Percentiles rank a stretch among this genome's conserved stretches.
These are phyloP conservation scores for Ormosia emarginata DNA, from an alignment of 306 rosid species.

Conservation along the genomic window DNA sequence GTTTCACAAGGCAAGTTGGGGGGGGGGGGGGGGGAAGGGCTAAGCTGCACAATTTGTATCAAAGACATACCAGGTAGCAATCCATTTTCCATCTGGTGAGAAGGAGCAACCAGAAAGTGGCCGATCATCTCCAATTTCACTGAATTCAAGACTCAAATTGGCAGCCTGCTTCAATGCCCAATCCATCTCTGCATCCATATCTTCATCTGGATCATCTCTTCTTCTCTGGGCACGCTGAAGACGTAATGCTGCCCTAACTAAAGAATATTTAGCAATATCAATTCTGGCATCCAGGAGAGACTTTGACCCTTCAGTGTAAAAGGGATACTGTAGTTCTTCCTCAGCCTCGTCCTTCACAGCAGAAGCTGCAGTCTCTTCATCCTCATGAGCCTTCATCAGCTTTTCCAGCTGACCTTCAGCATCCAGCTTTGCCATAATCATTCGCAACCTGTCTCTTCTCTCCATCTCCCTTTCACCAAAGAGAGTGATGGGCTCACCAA, in stretches of 20 bases:
- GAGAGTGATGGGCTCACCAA: slow-evolving; percentile 81
- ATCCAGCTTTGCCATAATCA: slow-evolving; percentile 75
- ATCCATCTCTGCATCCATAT: slow-evolving; percentile 73
- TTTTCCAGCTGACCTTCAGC: slow-evolving; percentile 82
- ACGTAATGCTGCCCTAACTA: slow-evolving; percentile 59
- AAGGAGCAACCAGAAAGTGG: slow-evolving; percentile 92
- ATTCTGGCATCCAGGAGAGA: slow-evolving; percentile 69
- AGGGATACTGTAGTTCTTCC: slow-evolving; percentile 77
- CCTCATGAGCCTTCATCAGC: slow-evolving; percentile 85
- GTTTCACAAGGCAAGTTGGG: slow-evolving; percentile 1
- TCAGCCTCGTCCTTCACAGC: slow-evolving; percentile 58
- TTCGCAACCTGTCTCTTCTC: slow-evolving; percentile 78
- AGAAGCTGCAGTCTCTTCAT: slow-evolving; percentile 77
- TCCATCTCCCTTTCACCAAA: slow-evolving; percentile 98
- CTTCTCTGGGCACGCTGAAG: slow-evolving; percentile 76
- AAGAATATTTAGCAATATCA: slow-evolving; percentile 67
- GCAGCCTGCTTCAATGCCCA: slow-evolving; percentile 78
- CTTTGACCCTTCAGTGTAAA: slow-evolving; percentile 80
- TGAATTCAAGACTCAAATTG: slow-evolving; percentile 66
- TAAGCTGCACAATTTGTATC: background rate
- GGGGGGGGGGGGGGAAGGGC: background rate
- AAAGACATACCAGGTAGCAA: slow-evolving; percentile 70
- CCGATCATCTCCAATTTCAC: slow-evolving; percentile 96
- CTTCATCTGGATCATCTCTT: slow-evolving; percentile 95
- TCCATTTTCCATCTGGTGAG: slow-evolving; percentile 65